Evolutionary conservation across 2,329 filamentous ascomycete species (phyloP), one percentile per base, ranked within the genome.

Genomic region (Colletotrichum aenigma): DNA sequence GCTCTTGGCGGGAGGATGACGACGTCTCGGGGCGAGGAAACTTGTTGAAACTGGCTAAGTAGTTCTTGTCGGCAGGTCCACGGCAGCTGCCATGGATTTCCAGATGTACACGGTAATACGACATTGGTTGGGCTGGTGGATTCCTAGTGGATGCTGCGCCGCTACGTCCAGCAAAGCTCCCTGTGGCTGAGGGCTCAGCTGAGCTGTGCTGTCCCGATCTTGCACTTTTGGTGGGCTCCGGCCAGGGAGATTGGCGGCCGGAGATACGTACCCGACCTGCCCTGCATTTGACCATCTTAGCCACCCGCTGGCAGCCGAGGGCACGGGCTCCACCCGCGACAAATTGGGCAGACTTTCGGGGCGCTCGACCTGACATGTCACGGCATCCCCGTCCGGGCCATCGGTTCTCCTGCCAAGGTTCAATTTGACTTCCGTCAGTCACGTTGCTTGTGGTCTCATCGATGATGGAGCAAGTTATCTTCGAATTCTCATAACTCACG

Each of bases 181-280:
- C 75, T 56, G 76, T 77, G 76, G 76, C 76, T 77, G 70, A 76
- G 76, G 68, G 26, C 71, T 71, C 61, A 71, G 73, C 73, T 75
- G 73, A 68, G 62, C 30, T 68, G 36, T 66, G 52, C 64, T 55
- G 70, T 65, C 72, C 71, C 34, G n/a, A 60, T 65, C 60, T 66
- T 71, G 26, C 66, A 34, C 48, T 32, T 56, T 69, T 55, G 21
- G 74, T 74, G 74, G 74, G 48, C 43, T 52, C 43, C 43, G 43
- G 43, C 36, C 74, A 34, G 13, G 21, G 16, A 60, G 26, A 30
- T 13, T 32, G 34, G 66, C 66, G 24, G 52, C 32, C 16, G 38
- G 16, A 4, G 68, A 24, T 75, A 75, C 68, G 72, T 71, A 66
- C n/a, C 52, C 15, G n/a, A 30, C 21, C 8, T 16, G 18, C 55